A percentile compares a stretch with the other conserved stretches of the same genome.
Evolutionary conservation across 2,329 filamentous ascomycete species (phyloP).

Genomic region (Colletotrichum tofieldiae): DNA sequence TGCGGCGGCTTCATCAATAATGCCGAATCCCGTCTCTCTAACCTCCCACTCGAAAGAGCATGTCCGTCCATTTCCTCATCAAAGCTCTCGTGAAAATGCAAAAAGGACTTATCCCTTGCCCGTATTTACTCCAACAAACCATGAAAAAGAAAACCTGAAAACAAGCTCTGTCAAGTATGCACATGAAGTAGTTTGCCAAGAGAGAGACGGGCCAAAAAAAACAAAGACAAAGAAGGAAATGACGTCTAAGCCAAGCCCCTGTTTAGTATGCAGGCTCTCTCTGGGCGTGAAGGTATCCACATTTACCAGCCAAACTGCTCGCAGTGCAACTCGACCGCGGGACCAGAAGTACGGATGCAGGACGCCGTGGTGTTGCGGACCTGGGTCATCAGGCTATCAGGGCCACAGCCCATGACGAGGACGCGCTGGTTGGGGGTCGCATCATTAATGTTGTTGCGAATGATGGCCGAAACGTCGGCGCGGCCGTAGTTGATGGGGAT

Average conservation of each 20-base stretch:
- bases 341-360: constrained; percentile 58
- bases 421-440: constrained; percentile 52
- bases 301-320: constrained; percentile 63
- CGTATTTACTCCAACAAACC: constrained; percentile 32
- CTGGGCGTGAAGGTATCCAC: background rate
- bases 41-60: too few relatives aligned
- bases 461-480: constrained; percentile 56
- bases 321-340: constrained; percentile 64
- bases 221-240: background rate
- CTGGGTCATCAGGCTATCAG: constrained; percentile 57
- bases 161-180: constrained; percentile 18
- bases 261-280: background rate
- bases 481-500: constrained; percentile 51
- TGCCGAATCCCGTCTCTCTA: background rate
- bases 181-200: constrained; percentile 5
- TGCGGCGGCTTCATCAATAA: constrained; percentile 2
- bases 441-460: constrained; percentile 51
- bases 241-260: too few relatives aligned
- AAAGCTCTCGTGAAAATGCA: constrained; percentile 18
- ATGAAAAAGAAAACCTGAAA: background rate
- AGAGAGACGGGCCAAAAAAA: background rate
- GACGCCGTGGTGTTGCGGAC: constrained; percentile 59
- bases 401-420: constrained; percentile 64
- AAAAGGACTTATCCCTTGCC: constrained; percentile 3
- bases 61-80: background rate